Evolutionary conservation across 108 stramenopile genomes (phyloP).

Genomic region (Nannochloropsis gaditana): DNA sequence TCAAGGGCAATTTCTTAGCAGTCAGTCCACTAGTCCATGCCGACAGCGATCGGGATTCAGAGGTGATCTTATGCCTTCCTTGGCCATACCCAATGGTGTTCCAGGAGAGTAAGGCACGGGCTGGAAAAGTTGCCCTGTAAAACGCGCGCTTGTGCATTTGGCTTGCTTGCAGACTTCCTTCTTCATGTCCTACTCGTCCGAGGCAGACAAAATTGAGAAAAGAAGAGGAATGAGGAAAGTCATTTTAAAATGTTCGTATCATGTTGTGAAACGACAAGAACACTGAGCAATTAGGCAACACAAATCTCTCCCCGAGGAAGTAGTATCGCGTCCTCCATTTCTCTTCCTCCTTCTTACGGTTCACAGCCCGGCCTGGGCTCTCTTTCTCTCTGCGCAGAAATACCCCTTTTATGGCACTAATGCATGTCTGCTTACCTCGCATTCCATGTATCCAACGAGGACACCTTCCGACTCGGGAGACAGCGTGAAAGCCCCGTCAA

Average conservation of each 20-base stretch:
- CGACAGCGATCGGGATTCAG: no score
- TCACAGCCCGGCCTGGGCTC: no score
- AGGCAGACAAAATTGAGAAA: slow-evolving; percentile 34
- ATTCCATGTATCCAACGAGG: neutral
- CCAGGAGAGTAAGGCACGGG: slow-evolving; percentile 46
- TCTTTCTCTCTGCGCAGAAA: no score
- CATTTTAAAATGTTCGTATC: no score
- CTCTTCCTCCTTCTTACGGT: no score
- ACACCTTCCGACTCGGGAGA: neutral
- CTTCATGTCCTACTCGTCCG: slow-evolving; percentile 35
- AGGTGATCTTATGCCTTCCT: neutral
- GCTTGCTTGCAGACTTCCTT: slow-evolving; percentile 49
- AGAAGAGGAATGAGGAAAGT: slow-evolving; percentile 45
- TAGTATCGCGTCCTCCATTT: no score
- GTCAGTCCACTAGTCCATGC: neutral
- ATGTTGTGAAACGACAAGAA: no score
- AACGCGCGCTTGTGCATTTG: slow-evolving; percentile 32
- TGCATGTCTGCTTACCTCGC: neutral
- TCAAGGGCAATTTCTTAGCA: neutral
- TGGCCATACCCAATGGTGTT: slow-evolving; percentile 44
- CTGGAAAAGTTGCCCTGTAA: slow-evolving; percentile 42
- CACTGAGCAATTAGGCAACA: no score
- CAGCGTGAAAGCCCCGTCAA: neutral
- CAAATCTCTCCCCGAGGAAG: no score
- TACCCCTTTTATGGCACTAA: no score